Percentiles rank a stretch among this genome's conserved stretches.
Conservation (phyloP, 164 flowering plant genomes). For the Taxillus chinensis region DNA sequence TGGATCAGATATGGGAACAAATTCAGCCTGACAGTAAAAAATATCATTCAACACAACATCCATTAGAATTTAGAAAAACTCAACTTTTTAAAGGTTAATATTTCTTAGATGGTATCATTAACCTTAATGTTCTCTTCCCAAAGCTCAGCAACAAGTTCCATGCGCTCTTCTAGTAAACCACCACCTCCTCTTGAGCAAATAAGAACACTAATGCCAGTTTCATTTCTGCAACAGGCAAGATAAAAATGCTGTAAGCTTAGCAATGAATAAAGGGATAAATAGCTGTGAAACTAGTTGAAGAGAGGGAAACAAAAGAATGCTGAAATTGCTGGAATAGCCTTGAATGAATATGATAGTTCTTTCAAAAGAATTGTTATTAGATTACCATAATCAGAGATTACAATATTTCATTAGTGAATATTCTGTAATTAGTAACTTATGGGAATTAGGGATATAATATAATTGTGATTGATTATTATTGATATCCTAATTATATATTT, state of each 20-base stretch:
- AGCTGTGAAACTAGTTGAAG: slow-evolving; percentile 1
- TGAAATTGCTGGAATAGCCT: too few relatives aligned
- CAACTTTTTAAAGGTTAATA: neutral
- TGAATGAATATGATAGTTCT: too few relatives aligned
- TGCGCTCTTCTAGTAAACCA: slow-evolving; percentile 78
- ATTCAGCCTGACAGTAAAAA: slow-evolving; percentile 59
- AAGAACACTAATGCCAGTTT: slow-evolving; percentile 45
- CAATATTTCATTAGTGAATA: too few relatives aligned
- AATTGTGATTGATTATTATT: too few relatives aligned
- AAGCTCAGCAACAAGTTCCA: slow-evolving; percentile 79
- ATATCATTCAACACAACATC: slow-evolving; percentile 1
- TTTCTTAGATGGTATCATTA: neutral
- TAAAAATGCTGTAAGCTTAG: too few relatives aligned
- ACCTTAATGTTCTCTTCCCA: slow-evolving; percentile 87
- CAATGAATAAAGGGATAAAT: too few relatives aligned
- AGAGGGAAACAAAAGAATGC: neutral
- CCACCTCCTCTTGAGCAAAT: slow-evolving; percentile 96
- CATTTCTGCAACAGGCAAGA: slow-evolving; percentile 39
- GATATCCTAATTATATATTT: too few relatives aligned
- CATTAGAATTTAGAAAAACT: neutral
- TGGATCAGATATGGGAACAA: slow-evolving; percentile 79
- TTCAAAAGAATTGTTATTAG: too few relatives aligned
- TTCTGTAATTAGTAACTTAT: too few relatives aligned
- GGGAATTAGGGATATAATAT: too few relatives aligned
- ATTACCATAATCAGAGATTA: too few relatives aligned